Conservation (phyloP, 495 filamentous ascomycete species). For the Aspergillus baeticus region DNA sequence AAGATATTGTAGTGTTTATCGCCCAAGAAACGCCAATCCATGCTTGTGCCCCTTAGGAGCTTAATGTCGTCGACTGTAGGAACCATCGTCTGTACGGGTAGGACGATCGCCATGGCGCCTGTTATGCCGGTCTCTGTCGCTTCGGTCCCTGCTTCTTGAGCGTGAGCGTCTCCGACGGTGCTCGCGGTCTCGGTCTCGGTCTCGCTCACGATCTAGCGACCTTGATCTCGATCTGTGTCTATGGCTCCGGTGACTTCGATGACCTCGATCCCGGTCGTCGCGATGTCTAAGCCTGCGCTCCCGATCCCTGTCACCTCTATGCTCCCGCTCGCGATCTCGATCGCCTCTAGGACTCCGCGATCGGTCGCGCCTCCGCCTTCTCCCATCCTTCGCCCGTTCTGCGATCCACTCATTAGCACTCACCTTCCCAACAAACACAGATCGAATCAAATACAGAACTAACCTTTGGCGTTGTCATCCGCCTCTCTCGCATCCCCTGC, state of each 20-base stretch:
- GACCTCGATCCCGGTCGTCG: constrained; percentile 33
- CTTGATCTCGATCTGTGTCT: constrained; percentile 34
- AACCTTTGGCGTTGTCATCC: constrained; percentile 17
- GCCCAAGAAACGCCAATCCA: constrained; percentile 16
- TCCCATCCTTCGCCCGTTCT: constrained; percentile 19
- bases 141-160: constrained; percentile 33
- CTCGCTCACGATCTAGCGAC: constrained; percentile 23
- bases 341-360: constrained; percentile 34
- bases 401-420: constrained; percentile 3
- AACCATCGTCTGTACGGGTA: constrained; percentile 27
- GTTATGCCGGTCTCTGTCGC: constrained; percentile 23
- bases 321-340: constrained; percentile 23
- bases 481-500: constrained; percentile 32
- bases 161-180: constrained; percentile 27
- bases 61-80: constrained; percentile 25
- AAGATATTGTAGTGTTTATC: constrained; percentile 13
- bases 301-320: constrained; percentile 32
- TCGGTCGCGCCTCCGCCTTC: constrained; percentile 30
- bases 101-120: constrained; percentile 28
- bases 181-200: constrained; percentile 18
- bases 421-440: too few species aligned
- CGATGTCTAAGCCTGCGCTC: constrained; percentile 37
- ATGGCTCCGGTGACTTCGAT: constrained; percentile 36
- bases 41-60: neutral
- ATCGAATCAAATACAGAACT: neutral